Evolutionary conservation across 495 filamentous ascomycete genomes (phyloP).

Genomic region (Lineolata rhizophorae): DNA sequence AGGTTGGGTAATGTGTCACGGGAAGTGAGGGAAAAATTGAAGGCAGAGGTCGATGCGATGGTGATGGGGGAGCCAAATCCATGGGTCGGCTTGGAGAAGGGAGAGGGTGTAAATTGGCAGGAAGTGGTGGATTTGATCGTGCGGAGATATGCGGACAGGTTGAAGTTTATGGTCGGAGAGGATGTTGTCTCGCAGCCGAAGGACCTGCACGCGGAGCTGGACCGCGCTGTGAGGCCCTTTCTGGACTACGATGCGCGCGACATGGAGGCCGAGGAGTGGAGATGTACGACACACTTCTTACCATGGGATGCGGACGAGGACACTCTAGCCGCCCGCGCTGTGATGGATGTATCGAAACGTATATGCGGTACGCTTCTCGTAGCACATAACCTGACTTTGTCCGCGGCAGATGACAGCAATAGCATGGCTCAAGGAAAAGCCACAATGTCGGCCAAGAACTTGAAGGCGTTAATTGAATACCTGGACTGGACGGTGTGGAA

Average conservation of each 20-base stretch:
- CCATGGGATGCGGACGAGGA: no score
- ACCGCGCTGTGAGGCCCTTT: slow-evolving; percentile 24
- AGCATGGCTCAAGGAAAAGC: no score
- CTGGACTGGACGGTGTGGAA: slow-evolving; percentile 42
- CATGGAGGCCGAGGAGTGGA: slow-evolving; percentile 16
- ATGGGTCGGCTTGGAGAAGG: no score
- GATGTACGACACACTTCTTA: slow-evolving; percentile 30
- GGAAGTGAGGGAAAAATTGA: no score
- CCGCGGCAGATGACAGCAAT: no score
- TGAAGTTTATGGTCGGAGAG: slow-evolving; percentile 25
- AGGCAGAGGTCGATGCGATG: no score
- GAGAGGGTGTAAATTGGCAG: no score
- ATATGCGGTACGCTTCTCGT: slow-evolving; percentile 30
- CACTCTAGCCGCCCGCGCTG: slow-evolving; percentile 17
- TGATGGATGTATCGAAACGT: slow-evolving; percentile 23
- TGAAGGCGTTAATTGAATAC: slow-evolving; percentile 24
- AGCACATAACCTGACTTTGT: no score
- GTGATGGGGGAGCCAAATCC: no score
- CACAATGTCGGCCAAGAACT: no score
- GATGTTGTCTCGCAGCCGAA: slow-evolving; percentile 15
- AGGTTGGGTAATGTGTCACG: slow-evolving; percentile 22
- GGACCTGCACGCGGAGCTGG: slow-evolving; percentile 23
- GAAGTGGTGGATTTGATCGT: slow-evolving; percentile 37
- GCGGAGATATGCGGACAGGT: slow-evolving; percentile 28
- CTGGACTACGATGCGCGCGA: slow-evolving; percentile 25